These are phyloP conservation scores for Holtermanniella nyarrowii DNA, from an alignment of 768 basidiomycete species.

Conservation along the genomic window DNA sequence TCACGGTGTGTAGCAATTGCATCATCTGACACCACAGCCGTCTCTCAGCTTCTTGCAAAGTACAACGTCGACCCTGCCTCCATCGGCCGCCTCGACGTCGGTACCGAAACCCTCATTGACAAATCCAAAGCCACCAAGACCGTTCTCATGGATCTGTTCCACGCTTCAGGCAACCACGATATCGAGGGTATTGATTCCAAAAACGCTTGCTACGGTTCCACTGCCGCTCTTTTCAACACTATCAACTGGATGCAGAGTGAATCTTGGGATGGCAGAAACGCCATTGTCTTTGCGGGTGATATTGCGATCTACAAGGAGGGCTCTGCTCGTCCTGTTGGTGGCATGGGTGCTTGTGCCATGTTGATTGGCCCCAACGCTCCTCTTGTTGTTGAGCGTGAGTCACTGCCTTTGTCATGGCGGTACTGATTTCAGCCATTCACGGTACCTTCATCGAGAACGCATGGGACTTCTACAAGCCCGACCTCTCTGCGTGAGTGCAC, in stretches of 20 bases:
- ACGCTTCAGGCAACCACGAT: constrained; percentile 81
- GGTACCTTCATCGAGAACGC: constrained; percentile 96
- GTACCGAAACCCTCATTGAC: constrained; percentile 98
- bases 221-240: constrained; percentile 96
- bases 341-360: constrained; percentile 89
- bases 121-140: constrained; percentile 99
- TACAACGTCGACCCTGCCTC: constrained; percentile 92
- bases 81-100: constrained; percentile 95
- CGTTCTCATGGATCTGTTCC: constrained; percentile 95
- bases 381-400: constrained; percentile 85
- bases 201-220: constrained; percentile 98
- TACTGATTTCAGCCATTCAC: constrained; percentile 61
- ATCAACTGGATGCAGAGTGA: constrained; percentile 95
- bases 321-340: constrained; percentile 85
- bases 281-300: constrained; percentile 91
- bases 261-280: constrained; percentile 95
- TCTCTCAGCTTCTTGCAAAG: constrained; percentile 78
- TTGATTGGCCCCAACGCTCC: constrained; percentile 95
- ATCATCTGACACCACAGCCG: constrained; percentile 49
- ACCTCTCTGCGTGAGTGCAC: constrained; percentile 48
- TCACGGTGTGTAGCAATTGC: not conserved
- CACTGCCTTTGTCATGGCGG: not conserved
- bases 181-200: constrained; percentile 99
- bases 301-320: constrained; percentile 98
- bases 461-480: constrained; percentile 99